phyloP scores from a whole-genome alignment of 2,329 filamentous ascomycete genomes.

The Colletotrichum liaoningense region DNA sequence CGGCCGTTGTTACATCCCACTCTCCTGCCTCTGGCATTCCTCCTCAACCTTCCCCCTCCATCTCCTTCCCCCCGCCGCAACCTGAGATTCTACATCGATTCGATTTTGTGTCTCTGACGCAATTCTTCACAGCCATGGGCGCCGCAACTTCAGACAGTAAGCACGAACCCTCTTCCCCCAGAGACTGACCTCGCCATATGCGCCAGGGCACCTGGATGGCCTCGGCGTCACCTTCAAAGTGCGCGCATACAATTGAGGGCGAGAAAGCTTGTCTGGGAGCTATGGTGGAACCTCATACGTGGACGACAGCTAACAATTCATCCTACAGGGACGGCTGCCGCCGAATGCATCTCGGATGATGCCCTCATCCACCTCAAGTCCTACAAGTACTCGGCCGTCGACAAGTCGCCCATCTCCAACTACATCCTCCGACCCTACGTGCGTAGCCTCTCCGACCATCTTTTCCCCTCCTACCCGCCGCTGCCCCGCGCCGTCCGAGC shows the following conservation, averaged over 20 bases:
- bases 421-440: constrained; percentile 97
- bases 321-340: constrained; percentile 60
- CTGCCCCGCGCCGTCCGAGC: constrained; percentile 32
- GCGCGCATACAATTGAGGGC: constrained; percentile 1
- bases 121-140: constrained; percentile 22
- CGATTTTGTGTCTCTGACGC: constrained; percentile 19
- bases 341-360: constrained; percentile 87
- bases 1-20: not conserved
- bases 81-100: constrained; percentile 14
- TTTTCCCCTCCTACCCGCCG: constrained; percentile 19
- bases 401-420: constrained; percentile 92
- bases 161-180: constrained; percentile 8
- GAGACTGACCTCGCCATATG: not conserved
- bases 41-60: not conserved
- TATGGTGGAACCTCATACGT: not conserved
- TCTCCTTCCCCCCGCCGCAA: constrained; percentile 3
- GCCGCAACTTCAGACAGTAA: constrained; percentile 31
- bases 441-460: constrained; percentile 53
- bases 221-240: not conserved
- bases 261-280: constrained; percentile 1
- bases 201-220: not conserved
- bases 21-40: constrained; percentile 1
- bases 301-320: not conserved
- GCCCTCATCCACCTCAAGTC: constrained; percentile 90
- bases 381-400: constrained; percentile 98